Evolutionary conservation across 164 flowering plant species (phyloP), one percentile per base, ranked within the genome.

Genomic region (Sedum album): DNA sequence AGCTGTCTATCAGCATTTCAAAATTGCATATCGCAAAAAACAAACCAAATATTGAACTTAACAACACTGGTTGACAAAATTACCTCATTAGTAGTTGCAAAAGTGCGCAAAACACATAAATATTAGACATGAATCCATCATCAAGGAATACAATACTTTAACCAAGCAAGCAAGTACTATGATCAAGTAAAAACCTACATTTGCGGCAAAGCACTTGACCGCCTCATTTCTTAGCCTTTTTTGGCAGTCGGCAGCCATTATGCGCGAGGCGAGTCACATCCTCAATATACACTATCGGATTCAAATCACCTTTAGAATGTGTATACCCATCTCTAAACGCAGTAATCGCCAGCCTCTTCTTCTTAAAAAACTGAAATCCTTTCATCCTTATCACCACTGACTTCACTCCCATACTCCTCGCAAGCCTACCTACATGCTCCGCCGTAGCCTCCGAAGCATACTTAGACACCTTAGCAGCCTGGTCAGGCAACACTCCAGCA

Each of bases 181-280:
- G 18, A 28, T 57, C 33, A 28, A 28, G 18, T 30, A 5, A 57
- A 26, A 57, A 28, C 61, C 31, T 25, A 26, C 61, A 14, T 25
- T 2, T 46, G 1, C 28, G 13, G 26, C 28, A 23, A 53, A 53
- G 28, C 60, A 53, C 28, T 15, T 6, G 6, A 3, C 4, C 20
- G 18, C n/a, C 62, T 57, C 62, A 57, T 57, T 57, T 57, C 62
- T 57, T 57, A 57, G 62, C 62, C 15, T 57, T 57, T 57, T 57
- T 57, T 20, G 62, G 62, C 62, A 57, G 14, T 13, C 62, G 14
- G 33, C 62, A 57, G 26, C 62, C 62, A 57, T 57, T 57, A 57
- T 57, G 62, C 17, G 62, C 62, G 2, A 57, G 33, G 33, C 62
- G 62, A 28, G 62, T 57, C 62, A 57, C 62, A 28, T 57, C 62